These are phyloP conservation scores for Hemileccinum rubropunctum DNA, from an alignment of 768 basidiomycete genomes.

Conservation along the genomic window DNA sequence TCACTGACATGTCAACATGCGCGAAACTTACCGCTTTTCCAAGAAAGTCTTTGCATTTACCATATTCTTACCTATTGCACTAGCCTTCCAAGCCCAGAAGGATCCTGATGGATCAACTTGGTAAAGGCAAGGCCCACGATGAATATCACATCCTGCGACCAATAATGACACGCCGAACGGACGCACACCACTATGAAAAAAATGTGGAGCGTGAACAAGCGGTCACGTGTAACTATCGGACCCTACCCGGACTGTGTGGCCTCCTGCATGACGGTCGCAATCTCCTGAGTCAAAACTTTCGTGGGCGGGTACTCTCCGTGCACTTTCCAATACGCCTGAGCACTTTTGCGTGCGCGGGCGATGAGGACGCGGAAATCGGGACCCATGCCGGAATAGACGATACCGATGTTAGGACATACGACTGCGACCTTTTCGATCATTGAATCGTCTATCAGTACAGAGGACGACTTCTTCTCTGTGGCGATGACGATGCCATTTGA, in stretches of 20 bases:
- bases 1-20: conserved; percentile 22
- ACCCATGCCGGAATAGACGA: conserved; percentile 99
- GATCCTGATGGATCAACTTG: conserved; percentile 99
- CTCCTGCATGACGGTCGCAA: conserved; percentile 98
- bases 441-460: conserved; percentile 95
- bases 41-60: conserved; percentile 99
- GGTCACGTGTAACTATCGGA: conserved; percentile 18
- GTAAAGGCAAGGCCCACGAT: conserved; percentile 94
- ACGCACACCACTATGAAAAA: conserved; percentile 80
- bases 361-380: conserved; percentile 97
- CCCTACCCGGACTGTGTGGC: conserved; percentile 97
- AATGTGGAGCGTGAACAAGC: conserved; percentile 31
- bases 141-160: conserved; percentile 94
- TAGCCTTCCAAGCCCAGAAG: conserved; percentile 99
- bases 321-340: conserved; percentile 99
- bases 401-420: conserved; percentile 98
- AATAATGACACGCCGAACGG: conserved; percentile 98
- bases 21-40: conserved; percentile 82
- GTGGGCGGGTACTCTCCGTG: conserved; percentile 99
- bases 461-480: conserved; percentile 98
- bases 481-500: conserved; percentile 99
- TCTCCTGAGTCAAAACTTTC: conserved; percentile 92
- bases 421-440: conserved; percentile 97
- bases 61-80: conserved; percentile 99
- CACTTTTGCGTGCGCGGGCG: conserved; percentile 92